Conservation (phyloP, 1,139 yeast species). For the Entelexis paramagnoliae region DNA sequence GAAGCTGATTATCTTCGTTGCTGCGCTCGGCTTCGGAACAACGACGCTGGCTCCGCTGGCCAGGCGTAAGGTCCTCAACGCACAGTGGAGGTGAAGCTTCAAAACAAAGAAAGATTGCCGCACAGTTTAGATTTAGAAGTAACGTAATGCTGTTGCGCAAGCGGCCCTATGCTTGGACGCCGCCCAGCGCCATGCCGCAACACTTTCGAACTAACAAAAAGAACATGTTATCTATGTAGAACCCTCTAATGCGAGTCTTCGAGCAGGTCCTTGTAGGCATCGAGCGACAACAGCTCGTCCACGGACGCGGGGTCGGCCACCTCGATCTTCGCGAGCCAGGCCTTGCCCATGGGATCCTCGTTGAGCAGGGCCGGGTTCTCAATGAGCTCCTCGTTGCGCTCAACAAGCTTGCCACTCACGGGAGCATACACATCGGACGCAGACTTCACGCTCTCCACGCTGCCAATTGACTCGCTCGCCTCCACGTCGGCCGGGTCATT, state of each 20-base stretch:
- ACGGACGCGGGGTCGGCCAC: constrained; percentile 37
- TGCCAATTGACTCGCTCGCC: constrained; percentile 76
- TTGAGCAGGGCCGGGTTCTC: constrained; percentile 70
- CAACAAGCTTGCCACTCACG: constrained; percentile 64
- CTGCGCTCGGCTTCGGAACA: constrained; percentile 29
- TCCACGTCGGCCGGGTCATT: constrained; percentile 65
- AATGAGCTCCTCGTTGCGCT: constrained; percentile 56
- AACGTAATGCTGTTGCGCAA: no score
- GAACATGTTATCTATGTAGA: no score
- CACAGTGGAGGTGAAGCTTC: constrained; percentile 19
- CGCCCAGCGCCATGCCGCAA: no score
- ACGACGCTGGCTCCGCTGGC: constrained; percentile 17
- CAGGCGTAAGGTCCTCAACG: constrained; percentile 9
- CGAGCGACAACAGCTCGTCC: constrained; percentile 42
- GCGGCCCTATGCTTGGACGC: no score
- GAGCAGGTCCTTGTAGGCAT: constrained; percentile 39
- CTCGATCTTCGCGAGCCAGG: constrained; percentile 80
- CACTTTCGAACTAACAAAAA: no score
- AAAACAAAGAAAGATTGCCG: neutral
- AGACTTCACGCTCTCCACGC: constrained; percentile 89
- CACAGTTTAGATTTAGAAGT: no score
- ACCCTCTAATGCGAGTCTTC: constrained; percentile 15
- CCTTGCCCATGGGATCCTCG: constrained; percentile 83
- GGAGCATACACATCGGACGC: constrained; percentile 93
- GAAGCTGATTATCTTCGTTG: constrained; percentile 54